phyloP scores from a whole-genome alignment of 2,329 filamentous ascomycete genomes.

The Annulohypoxylon truncatum region DNA sequence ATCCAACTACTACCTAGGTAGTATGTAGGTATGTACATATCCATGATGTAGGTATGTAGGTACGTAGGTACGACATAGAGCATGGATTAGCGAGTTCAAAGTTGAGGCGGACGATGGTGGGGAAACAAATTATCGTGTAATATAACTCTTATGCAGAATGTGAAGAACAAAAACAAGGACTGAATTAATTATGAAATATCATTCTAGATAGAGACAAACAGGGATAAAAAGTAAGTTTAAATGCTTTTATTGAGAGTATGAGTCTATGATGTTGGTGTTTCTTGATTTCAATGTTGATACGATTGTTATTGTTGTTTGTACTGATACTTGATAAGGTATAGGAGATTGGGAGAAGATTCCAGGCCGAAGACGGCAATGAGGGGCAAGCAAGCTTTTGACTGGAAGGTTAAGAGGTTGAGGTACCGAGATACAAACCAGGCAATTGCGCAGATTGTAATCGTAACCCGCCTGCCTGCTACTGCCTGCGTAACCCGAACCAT shows the following conservation, averaged over 20 bases:
- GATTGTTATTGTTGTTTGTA: constrained; percentile 15
- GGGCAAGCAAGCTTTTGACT: constrained; percentile 36
- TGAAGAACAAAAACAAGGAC: background rate
- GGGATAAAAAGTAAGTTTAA: too few relatives aligned
- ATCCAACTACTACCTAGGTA: background rate
- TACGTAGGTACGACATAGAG: too few relatives aligned
- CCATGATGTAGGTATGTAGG: too few relatives aligned
- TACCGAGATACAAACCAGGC: background rate
- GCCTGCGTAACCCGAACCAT: background rate
- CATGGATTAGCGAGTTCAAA: constrained; percentile 20
- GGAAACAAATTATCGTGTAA: constrained; percentile 36
- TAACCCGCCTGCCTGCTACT: constrained; percentile 1
- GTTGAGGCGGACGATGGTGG: constrained; percentile 41
- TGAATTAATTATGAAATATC: background rate
- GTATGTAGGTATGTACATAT: too few relatives aligned
- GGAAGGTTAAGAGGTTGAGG: constrained; percentile 7
- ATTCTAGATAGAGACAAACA: background rate
- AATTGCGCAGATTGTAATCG: background rate
- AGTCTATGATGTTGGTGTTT: background rate
- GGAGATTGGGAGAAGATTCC: constrained; percentile 33
- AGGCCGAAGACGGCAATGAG: constrained; percentile 42
- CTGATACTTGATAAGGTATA: constrained; percentile 15
- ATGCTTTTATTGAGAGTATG: constrained; percentile 2
- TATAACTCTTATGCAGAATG: constrained; percentile 31
- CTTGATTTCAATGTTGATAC: background rate